phyloP scores from a whole-genome alignment of 1,284 basidiomycete genomes.

The Boletellus deceptivus region DNA sequence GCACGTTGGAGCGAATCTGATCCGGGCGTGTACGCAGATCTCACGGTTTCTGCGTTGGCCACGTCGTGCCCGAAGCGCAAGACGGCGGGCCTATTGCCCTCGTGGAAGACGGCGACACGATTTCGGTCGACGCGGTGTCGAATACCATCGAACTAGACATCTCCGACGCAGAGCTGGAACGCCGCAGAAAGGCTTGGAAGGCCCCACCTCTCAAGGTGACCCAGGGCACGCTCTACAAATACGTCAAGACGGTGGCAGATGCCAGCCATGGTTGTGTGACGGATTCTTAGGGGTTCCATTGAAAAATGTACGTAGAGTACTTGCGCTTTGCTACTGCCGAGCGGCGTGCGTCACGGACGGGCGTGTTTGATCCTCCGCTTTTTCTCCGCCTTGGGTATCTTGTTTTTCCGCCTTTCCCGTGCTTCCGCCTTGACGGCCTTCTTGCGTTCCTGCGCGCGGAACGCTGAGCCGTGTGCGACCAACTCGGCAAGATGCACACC shows the following conservation, averaged over 20 bases:
- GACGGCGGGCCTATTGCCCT: conserved; percentile 90
- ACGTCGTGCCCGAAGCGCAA: conserved; percentile 89
- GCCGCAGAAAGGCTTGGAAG: conserved; percentile 67
- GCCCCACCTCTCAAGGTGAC: conserved; percentile 84
- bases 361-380: conserved; percentile 75
- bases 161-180: conserved; percentile 66
- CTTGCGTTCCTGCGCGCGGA: conserved; percentile 72
- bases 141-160: conserved; percentile 81
- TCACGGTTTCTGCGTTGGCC: conserved; percentile 89
- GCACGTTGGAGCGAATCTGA: conserved; percentile 10
- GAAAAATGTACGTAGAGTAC: background rate
- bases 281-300: conserved; percentile 56
- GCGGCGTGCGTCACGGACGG: conserved; percentile 17
- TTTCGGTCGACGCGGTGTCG: conserved; percentile 81
- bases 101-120: conserved; percentile 83
- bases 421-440: conserved; percentile 84
- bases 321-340: no score
- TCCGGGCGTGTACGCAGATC: conserved; percentile 46
- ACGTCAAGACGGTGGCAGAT: conserved; percentile 81
- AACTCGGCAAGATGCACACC: conserved; percentile 42
- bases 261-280: conserved; percentile 89
- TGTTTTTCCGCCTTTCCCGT: conserved; percentile 84
- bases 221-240: conserved; percentile 87
- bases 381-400: conserved; percentile 95
- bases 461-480: conserved; percentile 12